Percentiles rank a stretch among this genome's conserved stretches.
These are phyloP conservation scores for Kodamaea plutei DNA, from an alignment of 1,139 yeast genomes.

Conservation along the genomic window DNA sequence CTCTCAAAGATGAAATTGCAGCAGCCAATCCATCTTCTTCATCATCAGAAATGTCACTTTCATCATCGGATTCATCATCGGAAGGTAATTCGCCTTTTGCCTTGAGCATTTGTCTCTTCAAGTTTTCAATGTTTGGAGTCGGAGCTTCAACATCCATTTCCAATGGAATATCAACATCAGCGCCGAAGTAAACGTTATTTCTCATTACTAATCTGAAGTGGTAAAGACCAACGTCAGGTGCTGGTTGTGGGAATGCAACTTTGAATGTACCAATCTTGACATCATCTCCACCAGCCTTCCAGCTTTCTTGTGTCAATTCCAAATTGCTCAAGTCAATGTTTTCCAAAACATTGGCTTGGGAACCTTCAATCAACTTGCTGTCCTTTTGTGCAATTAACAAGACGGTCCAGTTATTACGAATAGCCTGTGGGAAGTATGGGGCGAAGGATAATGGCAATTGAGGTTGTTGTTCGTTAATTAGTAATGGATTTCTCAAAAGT, in stretches of 20 bases:
- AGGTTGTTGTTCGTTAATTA: conserved; percentile 63
- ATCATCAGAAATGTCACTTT: conserved; percentile 59
- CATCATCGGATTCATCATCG: conserved; percentile 34
- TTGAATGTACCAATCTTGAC: conserved; percentile 68
- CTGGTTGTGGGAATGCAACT: conserved; percentile 64
- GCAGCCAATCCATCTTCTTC: conserved; percentile 65
- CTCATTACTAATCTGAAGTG: conserved; percentile 64
- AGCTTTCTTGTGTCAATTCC: conserved; percentile 43
- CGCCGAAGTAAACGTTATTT: conserved; percentile 66
- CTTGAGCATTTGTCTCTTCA: conserved; percentile 12
- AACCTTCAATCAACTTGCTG: conserved; percentile 64
- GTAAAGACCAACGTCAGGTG: conserved; percentile 64
- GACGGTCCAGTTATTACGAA: conserved; percentile 63
- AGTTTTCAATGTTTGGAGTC: conserved; percentile 22
- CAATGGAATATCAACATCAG: conserved; percentile 66
- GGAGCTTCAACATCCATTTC: conserved; percentile 56
- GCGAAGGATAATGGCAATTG: conserved; percentile 58
- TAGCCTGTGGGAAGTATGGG: conserved; percentile 65
- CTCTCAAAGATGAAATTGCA: conserved; percentile 59
- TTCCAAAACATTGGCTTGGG: conserved; percentile 52
- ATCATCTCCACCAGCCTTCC: conserved; percentile 43
- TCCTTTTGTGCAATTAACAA: conserved; percentile 70
- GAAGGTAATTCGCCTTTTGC: conserved; percentile 24
- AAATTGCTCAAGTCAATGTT: conserved; percentile 56
- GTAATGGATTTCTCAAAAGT: conserved; percentile 66